Evolutionary conservation across 2,329 filamentous ascomycete species (phyloP), one percentile per base, ranked within the genome.

Genomic region (Hymenoscyphus occultus): DNA sequence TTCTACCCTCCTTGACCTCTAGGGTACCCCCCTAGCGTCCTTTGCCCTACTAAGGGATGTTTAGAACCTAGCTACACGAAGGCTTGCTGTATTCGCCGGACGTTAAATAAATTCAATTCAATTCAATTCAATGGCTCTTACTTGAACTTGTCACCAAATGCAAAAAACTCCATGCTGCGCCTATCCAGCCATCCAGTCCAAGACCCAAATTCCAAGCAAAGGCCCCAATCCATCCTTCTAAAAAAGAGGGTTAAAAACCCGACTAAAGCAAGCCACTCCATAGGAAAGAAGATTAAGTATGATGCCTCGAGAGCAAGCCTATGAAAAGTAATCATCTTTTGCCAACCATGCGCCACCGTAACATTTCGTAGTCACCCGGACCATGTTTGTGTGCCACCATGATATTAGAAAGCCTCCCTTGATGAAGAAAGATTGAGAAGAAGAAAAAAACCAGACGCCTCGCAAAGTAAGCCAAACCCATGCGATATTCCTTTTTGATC

Each of bases 291-390:
- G 35, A 35, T 48, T 48, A 48, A n/a, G 42, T 48, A 48, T 48
- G 14, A 48, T 48, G 42, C n/a, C 42, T 7, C 35, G 35, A 35
- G 35, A 1, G 9, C 6, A 35, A 35, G 35, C 35, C 35, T 35
- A 35, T 35, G 3, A 7, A 10, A 35, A 22, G 45, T 19, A 48
- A 10, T 51, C 45, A 10, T 51, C 45, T 51, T 51, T 51, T 51
- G 45, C 45, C 45, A 51, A 51, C 45, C 45, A 51, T 51, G 45
- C 45, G 45, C 45, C 45, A 51, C 45, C 45, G n/a, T 51, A 51
- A 28, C 19, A 51, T 3, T 28, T 51, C 12, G 22, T 16, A 51
- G 45, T 51, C 45, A 51, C 45, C 45, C 45, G 22, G n/a, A n/a
- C 45, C 45, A 9, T 51, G 45, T 51, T 51, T 16, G 45, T 28